Evolutionary conservation across 257 asterid genomes (phyloP), one percentile per base, ranked within the genome.

Genomic region (Avicennia marina): DNA sequence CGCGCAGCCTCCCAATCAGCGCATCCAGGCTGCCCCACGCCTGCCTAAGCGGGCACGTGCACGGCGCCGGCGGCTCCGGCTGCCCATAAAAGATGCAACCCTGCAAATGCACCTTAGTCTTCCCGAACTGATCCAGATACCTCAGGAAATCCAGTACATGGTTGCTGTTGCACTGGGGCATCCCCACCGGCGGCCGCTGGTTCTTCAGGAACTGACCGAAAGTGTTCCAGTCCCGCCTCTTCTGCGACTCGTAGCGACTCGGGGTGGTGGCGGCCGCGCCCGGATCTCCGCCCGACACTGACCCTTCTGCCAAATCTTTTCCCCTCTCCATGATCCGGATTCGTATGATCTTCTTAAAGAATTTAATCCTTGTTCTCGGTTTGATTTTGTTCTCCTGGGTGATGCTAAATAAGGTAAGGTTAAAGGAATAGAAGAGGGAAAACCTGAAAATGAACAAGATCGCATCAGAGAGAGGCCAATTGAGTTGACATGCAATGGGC

Each of bases 21-120:
- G 86, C 86, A 10, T 80, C 86, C 1, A 80, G 81, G 62, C 83
- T 76, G 1, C 86, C 86, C 86, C 86, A 80, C 2, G 86, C 86
- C 60, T 80, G 86, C 40, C 81, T 71, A 2, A 76, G 73, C 0
- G 86, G 86, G 49, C 86, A 80, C 29, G 83, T 73, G 25, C 86
- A 80, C 0, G 83, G 83, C 2, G 83, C 83, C 3, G 86, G 86
- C 0, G 83, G 83, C 60, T 80, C 86, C 0, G 86, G 86, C 53
- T 80, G 86, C 19, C 86, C 86, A 7, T 68, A 80, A 43, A 80
- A 80, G 71, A 80, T 73, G 51, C 86, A 80, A 4, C 86, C 83
- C 58, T 76, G 78, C 29, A 70, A 63, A 36, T 80, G 86, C 68
- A 80, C 86, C 60, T 80, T 80, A 50, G 86, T 80, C 63, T 80